Percentiles rank a stretch among this genome's conserved stretches.
Evolutionary conservation across 225 moss, liverwort and hornwort species (phyloP).

Genomic region (Marchantia polymorpha): DNA sequence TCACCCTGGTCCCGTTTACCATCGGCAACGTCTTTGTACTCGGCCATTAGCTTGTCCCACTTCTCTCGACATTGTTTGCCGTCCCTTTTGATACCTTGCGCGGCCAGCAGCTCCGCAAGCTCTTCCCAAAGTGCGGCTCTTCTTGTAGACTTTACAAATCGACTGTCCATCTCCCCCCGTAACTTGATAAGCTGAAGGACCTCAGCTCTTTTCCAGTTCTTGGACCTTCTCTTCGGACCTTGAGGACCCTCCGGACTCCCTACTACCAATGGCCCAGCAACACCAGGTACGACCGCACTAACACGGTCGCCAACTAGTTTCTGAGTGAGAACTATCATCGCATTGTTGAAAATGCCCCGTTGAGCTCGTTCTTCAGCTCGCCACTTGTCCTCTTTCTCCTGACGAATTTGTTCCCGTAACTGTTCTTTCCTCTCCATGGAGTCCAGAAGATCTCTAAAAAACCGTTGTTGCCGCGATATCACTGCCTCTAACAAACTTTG

Average conservation of each 20-base stretch:
- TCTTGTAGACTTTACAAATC: constrained; percentile 55
- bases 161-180: constrained; percentile 57
- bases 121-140: constrained; percentile 60
- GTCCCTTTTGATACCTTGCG: constrained; percentile 56
- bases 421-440: constrained; percentile 63
- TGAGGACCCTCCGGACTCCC: constrained; percentile 55
- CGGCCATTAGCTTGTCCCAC: constrained; percentile 66
- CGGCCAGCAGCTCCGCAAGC: constrained; percentile 44
- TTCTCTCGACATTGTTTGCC: constrained; percentile 63
- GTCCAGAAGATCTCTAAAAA: constrained; percentile 54
- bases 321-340: constrained; percentile 58
- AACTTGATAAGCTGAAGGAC: constrained; percentile 58
- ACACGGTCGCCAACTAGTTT: constrained; percentile 54
- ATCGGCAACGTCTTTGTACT: constrained; percentile 55
- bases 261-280: constrained; percentile 45
- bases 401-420: constrained; percentile 53
- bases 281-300: constrained; percentile 38
- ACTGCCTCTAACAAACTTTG: constrained; percentile 51
- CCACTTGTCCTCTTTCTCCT: constrained; percentile 64
- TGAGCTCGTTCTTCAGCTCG: constrained; percentile 56
- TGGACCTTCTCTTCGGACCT: constrained; percentile 55
- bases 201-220: constrained; percentile 61
- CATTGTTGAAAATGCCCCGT: constrained; percentile 54
- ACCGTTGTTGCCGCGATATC: constrained; percentile 49
- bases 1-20: constrained; percentile 57